Base-by-base conservation (phyloP, 2,329 filamentous ascomycete species). In the Alternaria conjuncta region DNA sequence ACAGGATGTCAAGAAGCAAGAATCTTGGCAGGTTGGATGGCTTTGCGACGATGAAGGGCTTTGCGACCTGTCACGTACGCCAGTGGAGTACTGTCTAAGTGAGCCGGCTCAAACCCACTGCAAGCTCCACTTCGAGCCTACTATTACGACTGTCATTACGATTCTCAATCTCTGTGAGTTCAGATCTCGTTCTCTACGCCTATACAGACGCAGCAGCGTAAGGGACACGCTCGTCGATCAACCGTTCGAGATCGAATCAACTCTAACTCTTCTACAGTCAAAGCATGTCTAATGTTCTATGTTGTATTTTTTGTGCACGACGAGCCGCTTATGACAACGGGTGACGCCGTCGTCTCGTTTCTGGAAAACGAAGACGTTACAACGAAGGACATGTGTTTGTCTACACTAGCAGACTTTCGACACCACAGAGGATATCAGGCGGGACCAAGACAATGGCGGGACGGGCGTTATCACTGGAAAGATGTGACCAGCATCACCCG, bases 331-430 rank as follows among this genome's bases (percentile, higher is more conserved):
- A 62, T 72, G n/a, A 73, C 68, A 1, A 69, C 71, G 50, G 73
- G 73, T 15, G 73, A 75, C 50, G 73, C 70, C 2, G 58, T 73
- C 1, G 69, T 67, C 8, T 70, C 70, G 2, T 74, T 75, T 21
- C 56, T 73, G 5, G 54, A 65, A 6, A 55, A 44, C 10, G 25
- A 46, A 12, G 71, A 73, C 30, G 11, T 51, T 11, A 62, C 60
- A 2, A 67, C 69, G 6, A 62, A 59, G 21, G 45, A 61, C 32
- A 67, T 67, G 62, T 74, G 68, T 44, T 60, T 73, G 2, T 11
- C 57, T 7, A 62, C 68, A 2, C 25, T 59, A 15, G 43, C 36
- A 15, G 63, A 69, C 21, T 47, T 66, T 11, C 59, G 55, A 28
- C 50, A 46, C 0, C 26, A 57, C 3, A 57, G 58, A 55, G 32